phyloP scores from a whole-genome alignment of 2,329 filamentous ascomycete genomes.

The Exophiala bonariae region DNA sequence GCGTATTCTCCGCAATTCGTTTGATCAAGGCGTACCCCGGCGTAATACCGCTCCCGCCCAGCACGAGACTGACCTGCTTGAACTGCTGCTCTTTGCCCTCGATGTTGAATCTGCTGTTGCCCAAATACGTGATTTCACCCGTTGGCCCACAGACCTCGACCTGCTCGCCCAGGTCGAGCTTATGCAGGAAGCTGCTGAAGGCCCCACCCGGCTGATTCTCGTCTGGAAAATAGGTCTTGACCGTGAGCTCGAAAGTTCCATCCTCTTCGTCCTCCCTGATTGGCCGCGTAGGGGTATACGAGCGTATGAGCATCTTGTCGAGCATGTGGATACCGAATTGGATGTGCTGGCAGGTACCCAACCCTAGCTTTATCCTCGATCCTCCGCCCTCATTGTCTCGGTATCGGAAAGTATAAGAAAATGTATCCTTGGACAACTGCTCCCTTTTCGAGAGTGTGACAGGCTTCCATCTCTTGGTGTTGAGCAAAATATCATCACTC shows the following conservation, averaged over 20 bases:
- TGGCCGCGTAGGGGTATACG: slow-evolving; percentile 53
- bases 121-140: slow-evolving; percentile 52
- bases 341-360: slow-evolving; percentile 55
- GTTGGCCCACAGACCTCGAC: slow-evolving; percentile 54
- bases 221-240: slow-evolving; percentile 55
- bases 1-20: slow-evolving; percentile 44
- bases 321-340: slow-evolving; percentile 54
- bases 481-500: slow-evolving; percentile 37
- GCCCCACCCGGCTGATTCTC: slow-evolving; percentile 53
- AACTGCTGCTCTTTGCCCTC: slow-evolving; percentile 44
- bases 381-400: neutral
- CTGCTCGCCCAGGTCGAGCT: slow-evolving; percentile 48
- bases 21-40: slow-evolving; percentile 53
- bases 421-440: slow-evolving; percentile 45
- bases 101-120: slow-evolving; percentile 48
- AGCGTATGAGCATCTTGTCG: slow-evolving; percentile 52
- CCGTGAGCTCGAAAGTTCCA: slow-evolving; percentile 49
- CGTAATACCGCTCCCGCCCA: slow-evolving; percentile 54
- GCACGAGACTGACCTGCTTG: slow-evolving; percentile 47
- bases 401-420: slow-evolving; percentile 46
- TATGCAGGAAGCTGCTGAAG: slow-evolving; percentile 55
- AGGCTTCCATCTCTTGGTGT: slow-evolving; percentile 49
- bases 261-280: slow-evolving; percentile 40
- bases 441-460: slow-evolving; percentile 42
- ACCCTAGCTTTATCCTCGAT: slow-evolving; percentile 42